These are phyloP conservation scores for Verticillium zaregamsianum DNA, from an alignment of 2,329 filamentous ascomycete genomes.

Conservation along the genomic window DNA sequence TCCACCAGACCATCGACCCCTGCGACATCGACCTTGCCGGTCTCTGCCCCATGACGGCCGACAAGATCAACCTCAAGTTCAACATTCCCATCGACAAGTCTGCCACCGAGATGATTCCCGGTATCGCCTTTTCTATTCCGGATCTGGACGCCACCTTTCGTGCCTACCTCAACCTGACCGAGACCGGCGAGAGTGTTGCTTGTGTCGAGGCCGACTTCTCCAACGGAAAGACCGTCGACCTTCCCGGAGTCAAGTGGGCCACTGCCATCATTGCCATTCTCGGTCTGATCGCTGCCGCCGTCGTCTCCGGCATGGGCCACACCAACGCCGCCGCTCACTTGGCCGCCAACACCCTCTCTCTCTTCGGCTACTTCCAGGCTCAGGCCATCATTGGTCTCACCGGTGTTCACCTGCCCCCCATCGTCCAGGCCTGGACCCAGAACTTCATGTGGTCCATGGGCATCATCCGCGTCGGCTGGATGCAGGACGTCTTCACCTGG, in stretches of 20 bases:
- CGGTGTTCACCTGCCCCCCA: conserved; percentile 75
- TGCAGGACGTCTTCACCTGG: conserved; percentile 89
- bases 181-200: conserved; percentile 61
- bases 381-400: conserved; percentile 89
- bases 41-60: conserved; percentile 86
- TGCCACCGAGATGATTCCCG: conserved; percentile 57
- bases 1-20: conserved; percentile 67
- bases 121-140: conserved; percentile 80
- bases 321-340: conserved; percentile 93
- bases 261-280: conserved; percentile 85
- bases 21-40: conserved; percentile 67
- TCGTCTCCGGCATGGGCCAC: conserved; percentile 86
- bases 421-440: conserved; percentile 90
- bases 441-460: conserved; percentile 99
- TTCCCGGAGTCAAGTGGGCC: conserved; percentile 83
- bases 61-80: conserved; percentile 66
- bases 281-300: conserved; percentile 77
- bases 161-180: conserved; percentile 73
- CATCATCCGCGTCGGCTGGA: conserved; percentile 78
- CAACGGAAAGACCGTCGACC: conserved; percentile 88
- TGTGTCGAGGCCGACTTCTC: conserved; percentile 86
- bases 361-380: conserved; percentile 91
- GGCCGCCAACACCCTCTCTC: conserved; percentile 84
- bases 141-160: conserved; percentile 85
- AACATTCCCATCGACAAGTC: conserved; percentile 31